Conservation (phyloP, 2,329 filamentous ascomycete genomes). For the Venturia oleaginea region DNA sequence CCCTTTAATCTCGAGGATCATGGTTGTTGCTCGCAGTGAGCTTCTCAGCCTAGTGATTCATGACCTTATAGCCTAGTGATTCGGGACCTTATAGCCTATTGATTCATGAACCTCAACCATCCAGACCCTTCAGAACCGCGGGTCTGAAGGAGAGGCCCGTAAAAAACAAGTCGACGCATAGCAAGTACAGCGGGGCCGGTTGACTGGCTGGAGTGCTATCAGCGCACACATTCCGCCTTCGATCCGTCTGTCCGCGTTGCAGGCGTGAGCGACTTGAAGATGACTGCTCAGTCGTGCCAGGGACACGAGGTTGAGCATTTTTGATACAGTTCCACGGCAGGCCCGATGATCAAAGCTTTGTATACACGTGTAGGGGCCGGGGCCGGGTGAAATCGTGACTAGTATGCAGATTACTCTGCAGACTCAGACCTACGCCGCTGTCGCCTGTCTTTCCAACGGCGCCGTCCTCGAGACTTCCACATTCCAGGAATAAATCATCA, state of each 20-base stretch:
- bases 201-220: background rate
- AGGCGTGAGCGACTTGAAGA: background rate
- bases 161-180: background rate
- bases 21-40: background rate
- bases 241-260: background rate
- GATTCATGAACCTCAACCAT: background rate
- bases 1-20: background rate
- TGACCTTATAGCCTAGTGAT: background rate
- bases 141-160: background rate
- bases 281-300: background rate
- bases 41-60: background rate
- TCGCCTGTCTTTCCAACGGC: too few species aligned
- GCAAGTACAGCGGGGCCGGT: background rate
- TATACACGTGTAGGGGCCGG: too few species aligned
- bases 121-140: too few species aligned
- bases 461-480: too few species aligned
- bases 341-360: background rate
- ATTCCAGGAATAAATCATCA: too few species aligned
- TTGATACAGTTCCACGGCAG: background rate
- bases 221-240: conserved; percentile 1
- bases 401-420: background rate
- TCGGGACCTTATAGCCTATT: background rate
- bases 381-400: background rate
- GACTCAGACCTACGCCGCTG: background rate
- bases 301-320: conserved; percentile 3